Conservation (phyloP, 2,329 filamentous ascomycete genomes). For the Microdochium bolleyi region DNA sequence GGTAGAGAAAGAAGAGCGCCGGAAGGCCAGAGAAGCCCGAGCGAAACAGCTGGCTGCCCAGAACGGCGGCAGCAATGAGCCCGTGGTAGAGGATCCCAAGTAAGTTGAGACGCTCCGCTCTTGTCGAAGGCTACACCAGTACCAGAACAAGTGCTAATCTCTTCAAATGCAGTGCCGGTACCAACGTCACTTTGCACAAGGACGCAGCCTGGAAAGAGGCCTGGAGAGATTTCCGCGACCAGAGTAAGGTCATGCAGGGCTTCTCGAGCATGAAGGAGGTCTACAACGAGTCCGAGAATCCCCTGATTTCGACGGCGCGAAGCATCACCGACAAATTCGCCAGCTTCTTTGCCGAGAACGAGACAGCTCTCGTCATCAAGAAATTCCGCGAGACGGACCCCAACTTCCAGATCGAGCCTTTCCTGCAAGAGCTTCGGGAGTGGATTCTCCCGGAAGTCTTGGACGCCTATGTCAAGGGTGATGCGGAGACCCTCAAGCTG, state of each 20-base stretch:
- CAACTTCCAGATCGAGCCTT: conserved; percentile 87
- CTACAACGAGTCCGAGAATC: conserved; percentile 97
- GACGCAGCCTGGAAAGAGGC: conserved; percentile 96
- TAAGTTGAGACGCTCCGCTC: conserved; percentile 39
- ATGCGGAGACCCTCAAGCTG: conserved; percentile 79
- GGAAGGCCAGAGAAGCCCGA: conserved; percentile 65
- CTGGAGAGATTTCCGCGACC: conserved; percentile 94
- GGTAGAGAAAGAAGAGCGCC: conserved; percentile 92
- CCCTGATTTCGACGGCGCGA: conserved; percentile 83
- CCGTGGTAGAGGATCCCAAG: conserved; percentile 78
- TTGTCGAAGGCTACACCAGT: not conserved
- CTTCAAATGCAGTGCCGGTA: conserved; percentile 64
- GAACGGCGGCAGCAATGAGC: conserved; percentile 45
- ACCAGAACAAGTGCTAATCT: not conserved
- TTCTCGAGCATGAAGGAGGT: conserved; percentile 78
- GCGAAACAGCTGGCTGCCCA: conserved; percentile 52
- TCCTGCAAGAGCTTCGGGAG: conserved; percentile 90
- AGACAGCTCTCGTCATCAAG: conserved; percentile 96
- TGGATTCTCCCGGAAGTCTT: conserved; percentile 97
- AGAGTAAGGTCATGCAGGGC: conserved; percentile 79
- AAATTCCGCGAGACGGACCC: conserved; percentile 96
- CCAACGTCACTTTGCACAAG: conserved; percentile 91
- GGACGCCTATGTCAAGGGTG: conserved; percentile 96
- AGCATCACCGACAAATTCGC: conserved; percentile 89
- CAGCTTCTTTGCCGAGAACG: conserved; percentile 97